Base-by-base conservation (phyloP, 2,329 filamentous ascomycete species). In the Colletotrichum lentis region DNA sequence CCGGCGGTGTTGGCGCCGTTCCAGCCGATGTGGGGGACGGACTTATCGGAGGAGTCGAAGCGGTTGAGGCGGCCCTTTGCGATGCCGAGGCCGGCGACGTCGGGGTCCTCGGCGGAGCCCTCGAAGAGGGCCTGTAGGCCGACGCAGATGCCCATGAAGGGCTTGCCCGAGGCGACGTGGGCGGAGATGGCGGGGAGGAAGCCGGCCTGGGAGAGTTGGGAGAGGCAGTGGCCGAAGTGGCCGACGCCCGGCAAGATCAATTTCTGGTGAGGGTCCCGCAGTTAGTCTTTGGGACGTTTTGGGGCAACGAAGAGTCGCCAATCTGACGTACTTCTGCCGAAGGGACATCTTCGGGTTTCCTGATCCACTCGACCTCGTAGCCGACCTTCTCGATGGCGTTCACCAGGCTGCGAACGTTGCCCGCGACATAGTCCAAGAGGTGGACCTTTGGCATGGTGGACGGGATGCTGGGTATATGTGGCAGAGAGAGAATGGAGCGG, bases 11-110 rank as follows among this genome's bases (percentile, higher is more conserved):
- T 90, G 52, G 96, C 96, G 73, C 90, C 94, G 80, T 99, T 99
- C 96, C 96, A 99, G 63, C 96, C 96, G 78, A 99, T 99, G 81
- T 99, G 96, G 46, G 96, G 96, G n/a, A 99, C 96, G 44, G 94
- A 90, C 81, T 98, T 98, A 74, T 87, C 82, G 39, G 80, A 78
- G 77, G 92, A 88, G 76, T 93, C 83, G 81, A 99, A 99, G 69
- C 90, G 90, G 76, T 88, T 84, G 71, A 99, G 86, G 12, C 81
- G 82, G 46, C 86, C 87, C 52, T 90, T 88, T 70, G 98, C 89
- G 35, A 97, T 53, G 5, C 90, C 91, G 55, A 99, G 82, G 1
- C 96, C 96, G 2, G 88, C 80, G 16, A 93, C 89, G 20, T 83
- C 79, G 0, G 89, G 82, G 71, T 93, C 90, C 78, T 99, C 96